These are phyloP conservation scores for Trifolium repens DNA, from an alignment of 306 rosid species.

Conservation along the genomic window DNA sequence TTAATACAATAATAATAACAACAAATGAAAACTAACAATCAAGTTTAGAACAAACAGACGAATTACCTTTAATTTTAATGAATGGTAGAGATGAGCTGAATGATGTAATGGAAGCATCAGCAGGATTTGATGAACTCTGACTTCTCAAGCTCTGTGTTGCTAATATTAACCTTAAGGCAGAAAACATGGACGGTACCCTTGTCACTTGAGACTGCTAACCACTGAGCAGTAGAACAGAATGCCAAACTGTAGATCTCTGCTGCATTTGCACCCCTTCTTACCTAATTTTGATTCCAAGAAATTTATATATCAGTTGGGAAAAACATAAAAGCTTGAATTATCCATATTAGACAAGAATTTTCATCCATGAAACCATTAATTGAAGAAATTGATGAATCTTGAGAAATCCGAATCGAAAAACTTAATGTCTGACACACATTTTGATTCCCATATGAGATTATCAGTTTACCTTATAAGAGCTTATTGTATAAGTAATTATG, in stretches of 20 bases:
- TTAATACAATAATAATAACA: not conserved
- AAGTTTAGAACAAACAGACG: slow-evolving; percentile 1
- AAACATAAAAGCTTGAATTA: not conserved
- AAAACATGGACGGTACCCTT: slow-evolving; percentile 91
- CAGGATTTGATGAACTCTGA: slow-evolving; percentile 47
- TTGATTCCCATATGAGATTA: not conserved
- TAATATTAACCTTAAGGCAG: slow-evolving; percentile 69
- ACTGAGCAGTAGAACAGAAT: slow-evolving; percentile 73
- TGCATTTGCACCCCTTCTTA: slow-evolving; percentile 84
- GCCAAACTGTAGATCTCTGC: slow-evolving; percentile 89
- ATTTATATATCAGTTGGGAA: not conserved
- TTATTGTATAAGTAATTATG: not conserved
- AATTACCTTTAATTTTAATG: slow-evolving; percentile 59
- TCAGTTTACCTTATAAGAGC: too few relatives aligned
- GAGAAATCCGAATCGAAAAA: not conserved
- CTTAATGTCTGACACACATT: not conserved
- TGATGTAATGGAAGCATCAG: slow-evolving; percentile 48
- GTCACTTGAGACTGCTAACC: slow-evolving; percentile 92
- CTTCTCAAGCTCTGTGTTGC: slow-evolving; percentile 49
- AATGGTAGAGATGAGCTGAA: slow-evolving; percentile 65
- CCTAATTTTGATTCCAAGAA: slow-evolving; percentile 52
- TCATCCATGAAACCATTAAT: not conserved
- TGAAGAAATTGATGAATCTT: not conserved
- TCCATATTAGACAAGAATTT: not conserved
- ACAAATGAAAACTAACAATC: slow-evolving; percentile 8